Conservation (phyloP, 1,284 basidiomycete species). For the Irpex lacteus region DNA sequence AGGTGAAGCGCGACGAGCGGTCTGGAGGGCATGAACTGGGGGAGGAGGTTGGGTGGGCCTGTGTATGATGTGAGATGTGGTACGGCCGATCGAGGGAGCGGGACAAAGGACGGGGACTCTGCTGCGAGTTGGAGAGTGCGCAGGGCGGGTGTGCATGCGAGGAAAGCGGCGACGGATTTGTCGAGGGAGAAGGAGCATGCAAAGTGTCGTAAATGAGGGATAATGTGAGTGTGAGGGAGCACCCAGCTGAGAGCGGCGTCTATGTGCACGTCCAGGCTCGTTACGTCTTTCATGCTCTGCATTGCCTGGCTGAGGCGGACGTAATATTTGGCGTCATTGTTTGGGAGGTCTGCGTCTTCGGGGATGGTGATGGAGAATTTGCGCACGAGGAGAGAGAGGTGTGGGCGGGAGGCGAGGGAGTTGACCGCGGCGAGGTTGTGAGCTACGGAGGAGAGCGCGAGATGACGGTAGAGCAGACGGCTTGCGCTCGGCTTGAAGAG, state of each 20-base stretch:
- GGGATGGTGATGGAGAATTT: slow-evolving; percentile 53
- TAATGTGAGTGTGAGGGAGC: slow-evolving; percentile 36
- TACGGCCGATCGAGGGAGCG: slow-evolving; percentile 37
- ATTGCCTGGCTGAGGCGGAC: slow-evolving; percentile 48
- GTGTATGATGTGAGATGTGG: slow-evolving; percentile 55
- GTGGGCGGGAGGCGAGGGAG: slow-evolving; percentile 51
- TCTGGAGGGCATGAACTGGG: slow-evolving; percentile 55
- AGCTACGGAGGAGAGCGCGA: slow-evolving; percentile 43
- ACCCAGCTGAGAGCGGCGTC: slow-evolving; percentile 51
- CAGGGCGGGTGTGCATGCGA: slow-evolving; percentile 49
- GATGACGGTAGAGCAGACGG: slow-evolving; percentile 57
- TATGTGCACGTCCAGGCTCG: slow-evolving; percentile 54
- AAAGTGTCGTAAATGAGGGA: slow-evolving; percentile 43
- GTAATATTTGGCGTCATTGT: slow-evolving; percentile 46
- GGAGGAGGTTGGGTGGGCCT: slow-evolving; percentile 55
- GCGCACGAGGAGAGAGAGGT: slow-evolving; percentile 57
- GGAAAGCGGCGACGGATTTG: slow-evolving; percentile 51
- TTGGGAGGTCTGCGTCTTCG: slow-evolving; percentile 25
- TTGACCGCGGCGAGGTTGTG: slow-evolving; percentile 47
- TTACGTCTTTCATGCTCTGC: slow-evolving; percentile 53
- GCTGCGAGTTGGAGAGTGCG: slow-evolving; percentile 42
- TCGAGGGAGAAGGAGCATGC: slow-evolving; percentile 59
- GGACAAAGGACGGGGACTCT: slow-evolving; percentile 12
- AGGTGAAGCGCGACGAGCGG: slow-evolving; percentile 63
- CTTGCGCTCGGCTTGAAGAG: slow-evolving; percentile 47